A percentile compares a stretch with the other conserved stretches of the same genome.
Conservation (phyloP, 2,329 filamentous ascomycete species). For the Fusarium caatingaense region DNA sequence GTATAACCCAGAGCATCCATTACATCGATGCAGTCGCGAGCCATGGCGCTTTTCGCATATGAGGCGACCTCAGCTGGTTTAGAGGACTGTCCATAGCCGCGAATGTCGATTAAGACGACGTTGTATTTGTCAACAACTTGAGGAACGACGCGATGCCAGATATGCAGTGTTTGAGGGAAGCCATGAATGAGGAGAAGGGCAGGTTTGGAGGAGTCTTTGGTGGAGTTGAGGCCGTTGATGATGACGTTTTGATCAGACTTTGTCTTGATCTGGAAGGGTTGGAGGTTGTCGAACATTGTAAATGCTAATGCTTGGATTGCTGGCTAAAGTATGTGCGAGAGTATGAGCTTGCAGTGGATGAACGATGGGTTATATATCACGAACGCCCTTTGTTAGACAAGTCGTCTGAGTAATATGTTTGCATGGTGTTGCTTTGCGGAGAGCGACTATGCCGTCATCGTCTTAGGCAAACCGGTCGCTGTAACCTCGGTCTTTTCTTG, state of each 20-base stretch:
- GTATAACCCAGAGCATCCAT: constrained; percentile 57
- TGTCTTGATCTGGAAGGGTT: constrained; percentile 54
- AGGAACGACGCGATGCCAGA: constrained; percentile 62
- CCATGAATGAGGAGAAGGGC: constrained; percentile 63
- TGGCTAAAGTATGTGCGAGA: too few species aligned
- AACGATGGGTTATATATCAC: neutral
- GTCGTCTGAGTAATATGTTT: neutral
- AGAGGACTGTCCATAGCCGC: constrained; percentile 63
- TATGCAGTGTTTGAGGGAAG: constrained; percentile 63
- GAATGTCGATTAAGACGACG: constrained; percentile 60
- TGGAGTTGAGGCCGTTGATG: constrained; percentile 58
- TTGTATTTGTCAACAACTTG: constrained; percentile 55
- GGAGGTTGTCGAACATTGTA: constrained; percentile 55
- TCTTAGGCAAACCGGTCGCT: neutral
- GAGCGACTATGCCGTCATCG: constrained; percentile 15
- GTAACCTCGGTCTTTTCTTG: neutral
- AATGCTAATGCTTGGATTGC: too few species aligned
- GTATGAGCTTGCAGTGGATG: too few species aligned
- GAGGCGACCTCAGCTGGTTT: constrained; percentile 53
- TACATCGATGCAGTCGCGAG: constrained; percentile 57
- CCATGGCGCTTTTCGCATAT: constrained; percentile 63
- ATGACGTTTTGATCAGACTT: constrained; percentile 51
- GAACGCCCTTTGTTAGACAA: constrained; percentile 24
- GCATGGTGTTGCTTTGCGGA: constrained; percentile 12
- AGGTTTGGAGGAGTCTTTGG: constrained; percentile 48